Evolutionary conservation across 2,329 filamentous ascomycete species (phyloP), one percentile per base, ranked within the genome.

Genomic region (Talaromyces piceae): DNA sequence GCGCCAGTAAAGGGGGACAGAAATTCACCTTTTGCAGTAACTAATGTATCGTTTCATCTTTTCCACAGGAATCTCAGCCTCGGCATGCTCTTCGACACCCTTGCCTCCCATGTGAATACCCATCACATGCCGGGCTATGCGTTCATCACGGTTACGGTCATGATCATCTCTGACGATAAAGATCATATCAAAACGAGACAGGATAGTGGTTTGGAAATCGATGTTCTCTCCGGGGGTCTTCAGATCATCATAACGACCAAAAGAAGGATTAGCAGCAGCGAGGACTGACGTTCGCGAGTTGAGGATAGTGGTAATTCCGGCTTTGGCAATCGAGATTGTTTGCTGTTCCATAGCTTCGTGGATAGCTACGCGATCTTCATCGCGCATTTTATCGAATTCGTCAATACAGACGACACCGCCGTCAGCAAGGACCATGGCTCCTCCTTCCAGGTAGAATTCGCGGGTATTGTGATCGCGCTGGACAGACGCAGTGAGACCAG

Each of bases 291-390:
- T 98, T 63, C 93, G 78, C 11, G 93, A 91, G 63, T 98, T 98
- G 49, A 98, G 80, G 57, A 98, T 97, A 0, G 93, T 98, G 0
- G 93, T 98, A 65, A 98, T 98, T 61, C 93, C 93, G 0, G 93
- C 93, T 73, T 98, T 97, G 57, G 93, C 93, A 61, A 98, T 97
- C 9, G 93, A 97, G 55, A 98, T 98, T 0, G 93, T 98, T 70
- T 98, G 93, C 73, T 98, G 93, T 68, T 98, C 93, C 93, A 98
- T 98, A 53, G 93, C 93, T 79, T 98, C 93, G 77, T 98, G 93
- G 59, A 98, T 98, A 2, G 93, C 93, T 5, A 97, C 93, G 60
- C 93, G 82, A 62, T 98, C 93, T 69, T 98, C 93, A 66, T 98
- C 93, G 56, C 93, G 81, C 93, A 98, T 98, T 77, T 98, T 98